Percentiles rank a stretch among this genome's conserved stretches.
phyloP scores from a whole-genome alignment of 73 alveolate species.

The Symbiodinium natans region DNA sequence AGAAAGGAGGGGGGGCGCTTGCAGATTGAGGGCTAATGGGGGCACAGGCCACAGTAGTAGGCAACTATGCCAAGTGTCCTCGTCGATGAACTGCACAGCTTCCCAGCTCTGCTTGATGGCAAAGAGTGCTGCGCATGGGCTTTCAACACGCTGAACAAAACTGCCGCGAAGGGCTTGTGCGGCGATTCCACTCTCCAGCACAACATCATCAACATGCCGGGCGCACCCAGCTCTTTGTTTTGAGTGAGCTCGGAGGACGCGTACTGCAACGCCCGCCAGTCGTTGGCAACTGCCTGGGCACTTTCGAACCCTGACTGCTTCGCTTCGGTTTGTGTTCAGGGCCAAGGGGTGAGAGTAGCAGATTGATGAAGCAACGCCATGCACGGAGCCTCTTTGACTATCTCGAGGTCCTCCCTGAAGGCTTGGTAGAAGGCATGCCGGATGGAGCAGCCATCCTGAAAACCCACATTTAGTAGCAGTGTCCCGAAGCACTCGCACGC shows the following conservation, averaged over 20 bases:
- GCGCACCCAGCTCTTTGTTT: conserved; percentile 43
- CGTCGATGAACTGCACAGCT: conserved; percentile 49
- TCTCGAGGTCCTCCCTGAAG: conserved; percentile 70
- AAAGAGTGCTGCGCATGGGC: conserved; percentile 48
- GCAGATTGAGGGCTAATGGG: too few species aligned
- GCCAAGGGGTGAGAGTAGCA: too few species aligned
- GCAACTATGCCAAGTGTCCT: too few species aligned
- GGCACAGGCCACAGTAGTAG: too few species aligned
- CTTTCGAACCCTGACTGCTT: too few species aligned
- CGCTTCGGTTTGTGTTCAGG: too few species aligned
- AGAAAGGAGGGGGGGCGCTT: too few species aligned
- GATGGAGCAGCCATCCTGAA: conserved; percentile 56
- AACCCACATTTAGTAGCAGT: too few species aligned
- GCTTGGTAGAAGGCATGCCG: conserved; percentile 70
- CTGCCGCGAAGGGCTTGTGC: background rate
- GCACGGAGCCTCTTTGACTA: conserved; percentile 32
- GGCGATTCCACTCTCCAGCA: too few species aligned
- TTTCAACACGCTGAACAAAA: too few species aligned
- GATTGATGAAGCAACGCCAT: too few species aligned
- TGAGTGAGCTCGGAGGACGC: conserved; percentile 21
- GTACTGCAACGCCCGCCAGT: conserved; percentile 54
- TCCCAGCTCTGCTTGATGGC: conserved; percentile 86
- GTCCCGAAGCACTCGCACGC: too few species aligned
- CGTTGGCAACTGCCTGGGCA: conserved; percentile 62
- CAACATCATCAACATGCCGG: background rate